Evolutionary conservation across 108 stramenopile genomes (phyloP).

Genomic region (Cyclotella cryptica): DNA sequence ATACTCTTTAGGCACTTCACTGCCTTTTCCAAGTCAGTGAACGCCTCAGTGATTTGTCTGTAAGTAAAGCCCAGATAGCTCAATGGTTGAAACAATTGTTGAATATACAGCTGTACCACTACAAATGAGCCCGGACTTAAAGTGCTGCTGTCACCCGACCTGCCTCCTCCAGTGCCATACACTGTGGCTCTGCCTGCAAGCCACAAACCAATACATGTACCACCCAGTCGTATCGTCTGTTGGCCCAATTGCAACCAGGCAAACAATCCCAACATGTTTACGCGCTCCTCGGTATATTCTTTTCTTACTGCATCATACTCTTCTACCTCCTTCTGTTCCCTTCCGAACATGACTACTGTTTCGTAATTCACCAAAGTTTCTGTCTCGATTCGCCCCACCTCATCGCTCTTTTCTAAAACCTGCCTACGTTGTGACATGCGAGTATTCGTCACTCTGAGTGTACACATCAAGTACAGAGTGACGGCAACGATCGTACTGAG

Average conservation of each 20-base stretch:
- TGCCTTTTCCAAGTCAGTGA: conserved; percentile 58
- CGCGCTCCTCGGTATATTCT: conserved; percentile 47
- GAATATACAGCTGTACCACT: conserved; percentile 55
- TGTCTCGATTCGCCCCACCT: conserved; percentile 56
- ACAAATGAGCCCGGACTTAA: conserved; percentile 54
- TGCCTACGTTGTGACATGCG: conserved; percentile 35
- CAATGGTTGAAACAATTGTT: conserved; percentile 52
- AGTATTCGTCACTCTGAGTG: conserved; percentile 43
- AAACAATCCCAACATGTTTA: conserved; percentile 53
- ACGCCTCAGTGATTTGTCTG: conserved; percentile 50
- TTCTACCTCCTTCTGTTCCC: conserved; percentile 43
- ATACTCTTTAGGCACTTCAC: conserved; percentile 40
- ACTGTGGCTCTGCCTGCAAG: conserved; percentile 53
- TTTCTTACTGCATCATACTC: conserved; percentile 38
- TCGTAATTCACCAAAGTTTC: conserved; percentile 59
- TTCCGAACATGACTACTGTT: conserved; percentile 57
- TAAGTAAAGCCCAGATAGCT: conserved; percentile 48
- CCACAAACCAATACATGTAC: conserved; percentile 40
- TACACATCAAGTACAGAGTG: conserved; percentile 35
- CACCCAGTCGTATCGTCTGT: conserved; percentile 41
- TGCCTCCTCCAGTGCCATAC: conserved; percentile 27
- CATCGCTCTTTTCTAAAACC: conserved; percentile 45
- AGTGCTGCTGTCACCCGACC: neutral
- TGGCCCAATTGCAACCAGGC: conserved; percentile 52
- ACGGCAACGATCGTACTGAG: conserved; percentile 39